Base-by-base conservation (phyloP, 257 asterid genomes). In the Scutellaria minor region DNA sequence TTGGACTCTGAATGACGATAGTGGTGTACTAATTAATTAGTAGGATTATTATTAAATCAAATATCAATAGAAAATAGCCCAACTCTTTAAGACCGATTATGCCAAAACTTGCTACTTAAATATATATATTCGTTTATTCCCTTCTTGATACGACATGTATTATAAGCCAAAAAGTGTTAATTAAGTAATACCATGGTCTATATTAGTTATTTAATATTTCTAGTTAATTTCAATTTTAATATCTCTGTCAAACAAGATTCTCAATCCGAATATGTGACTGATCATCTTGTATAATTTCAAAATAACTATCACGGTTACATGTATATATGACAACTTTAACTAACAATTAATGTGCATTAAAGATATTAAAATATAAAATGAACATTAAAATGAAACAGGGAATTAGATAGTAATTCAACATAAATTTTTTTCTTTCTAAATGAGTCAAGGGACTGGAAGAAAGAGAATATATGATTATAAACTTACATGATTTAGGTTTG, bases 161-260 rank as follows among this genome's bases (percentile, higher is more conserved):
- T 66, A 66, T 45, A 59, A 39, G 78, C 72, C 78, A 71, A 79
- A 52, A 45, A n/a, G 11, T 40, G 47, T 27, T 79, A 9, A 71
- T 75, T 79, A 59, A 58, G 4, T 70, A 78, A 42, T n/a, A 13
- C 15, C 54, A 45, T 20, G 70, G 9, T 44, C 0, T 61, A 14
- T 31, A 11, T 59, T 31, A 35, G 37, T 13, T 7, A 40, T 7
- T 9, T 20, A 15, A 22, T 70, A 2, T 5, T 52, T 37, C 1
- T 1, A 24, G 11, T 27, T n/a, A 9, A 27, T 13, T 41, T 65
- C 18, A 13, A 40, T 42, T 45, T 20, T 52, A 11, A 7, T 70
- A 14, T 11, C 24, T 14, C 37, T 31, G 5, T 31, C 37, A 31
- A 31, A 31, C 3, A 4, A 31, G 37, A 31, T 31, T 31, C 37